Base-by-base conservation (phyloP, 2,329 filamentous ascomycete species). In the Fonsecaea monophora region DNA sequence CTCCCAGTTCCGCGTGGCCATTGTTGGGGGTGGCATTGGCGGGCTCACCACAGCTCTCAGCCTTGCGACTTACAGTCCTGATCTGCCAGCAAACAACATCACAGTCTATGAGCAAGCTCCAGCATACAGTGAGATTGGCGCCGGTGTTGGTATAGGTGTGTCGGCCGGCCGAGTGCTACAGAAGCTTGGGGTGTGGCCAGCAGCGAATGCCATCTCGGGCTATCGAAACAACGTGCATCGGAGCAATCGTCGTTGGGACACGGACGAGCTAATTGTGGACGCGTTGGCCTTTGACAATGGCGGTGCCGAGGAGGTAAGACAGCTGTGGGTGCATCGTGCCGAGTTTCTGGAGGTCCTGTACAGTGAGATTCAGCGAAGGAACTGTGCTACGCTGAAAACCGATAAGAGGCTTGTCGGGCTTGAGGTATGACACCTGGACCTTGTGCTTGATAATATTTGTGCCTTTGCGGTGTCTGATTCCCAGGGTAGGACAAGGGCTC, bases 171-270 rank as follows among this genome's bases (percentile, higher is more conserved):
- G 48, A n/a, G 59, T 61, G 35, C 34, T 61, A 4, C n/a, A 61
- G 48, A 61, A 61, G 25, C 59, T 61, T 30, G 59, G 59, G 3
- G 59, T 61, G 13, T 61, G 35, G 18, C 32, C 37, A 7, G 59
- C 59, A 6, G 48, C 53, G 12, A 45, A 61, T 42, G 48, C 45
- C n/a, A 42, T 61, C 59, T 61, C 59, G 3, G 59, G 59, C 15
- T 40, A 53, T n/a, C 59, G 59, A 34, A 61, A 48, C n/a, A 30
- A 32, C 13, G 59, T 61, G n/a, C 59, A 61, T 21, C 45, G 59
- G n/a, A 61, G 59, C 45, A 61, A 61, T 21, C 59, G 37, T 8
- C 59, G 59, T 10, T 61, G 59, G 59, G 59, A 61, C 59, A 61
- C 59, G 12, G 59, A 61, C 37, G 59, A 61, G n/a, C 21, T 61